Percentiles rank a stretch among this genome's conserved stretches.
Conservation (phyloP, 371 early-diverging fungal genomes). For the Mortierella sp. region DNA sequence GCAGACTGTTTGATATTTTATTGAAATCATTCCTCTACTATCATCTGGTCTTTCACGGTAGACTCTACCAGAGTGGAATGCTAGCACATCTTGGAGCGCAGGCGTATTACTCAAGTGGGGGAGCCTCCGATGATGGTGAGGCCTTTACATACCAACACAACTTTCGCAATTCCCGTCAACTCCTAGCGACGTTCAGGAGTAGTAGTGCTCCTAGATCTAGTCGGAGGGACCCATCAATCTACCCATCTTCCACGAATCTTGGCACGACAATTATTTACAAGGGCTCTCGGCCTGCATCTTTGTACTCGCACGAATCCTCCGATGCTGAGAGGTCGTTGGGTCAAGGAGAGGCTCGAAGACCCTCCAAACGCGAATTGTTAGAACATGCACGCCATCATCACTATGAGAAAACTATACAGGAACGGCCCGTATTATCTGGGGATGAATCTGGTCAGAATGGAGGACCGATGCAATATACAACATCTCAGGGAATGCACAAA, state of each 20-base stretch:
- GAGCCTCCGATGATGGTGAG: slow-evolving; percentile 50
- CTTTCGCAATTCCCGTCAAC: slow-evolving; percentile 32
- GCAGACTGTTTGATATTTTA: slow-evolving; percentile 38
- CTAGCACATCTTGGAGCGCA: slow-evolving; percentile 19
- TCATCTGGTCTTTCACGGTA: slow-evolving; percentile 39
- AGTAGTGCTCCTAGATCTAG: slow-evolving; percentile 3
- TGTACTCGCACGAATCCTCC: slow-evolving; percentile 47
- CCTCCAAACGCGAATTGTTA: neutral
- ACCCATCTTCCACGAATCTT: slow-evolving; percentile 16
- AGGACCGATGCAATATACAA: slow-evolving; percentile 46
- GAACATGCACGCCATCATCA: slow-evolving; percentile 9
- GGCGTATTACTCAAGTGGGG: slow-evolving; percentile 39
- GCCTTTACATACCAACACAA: slow-evolving; percentile 47
- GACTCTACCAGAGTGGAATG: slow-evolving; percentile 35
- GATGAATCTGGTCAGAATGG: slow-evolving; percentile 39
- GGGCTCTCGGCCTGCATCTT: slow-evolving; percentile 12
- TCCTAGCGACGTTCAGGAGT: slow-evolving; percentile 9
- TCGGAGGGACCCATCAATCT: slow-evolving; percentile 22
- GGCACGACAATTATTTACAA: slow-evolving; percentile 14
- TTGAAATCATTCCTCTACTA: slow-evolving; percentile 51
- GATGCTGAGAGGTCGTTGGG: slow-evolving; percentile 27
- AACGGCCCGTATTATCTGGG: slow-evolving; percentile 19
- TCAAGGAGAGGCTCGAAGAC: neutral
- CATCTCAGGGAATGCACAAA: slow-evolving; percentile 52
- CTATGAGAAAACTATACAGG: slow-evolving; percentile 1